phyloP scores from a whole-genome alignment of 352 stramenopile genomes.

The Phytopythium sindhum region DNA sequence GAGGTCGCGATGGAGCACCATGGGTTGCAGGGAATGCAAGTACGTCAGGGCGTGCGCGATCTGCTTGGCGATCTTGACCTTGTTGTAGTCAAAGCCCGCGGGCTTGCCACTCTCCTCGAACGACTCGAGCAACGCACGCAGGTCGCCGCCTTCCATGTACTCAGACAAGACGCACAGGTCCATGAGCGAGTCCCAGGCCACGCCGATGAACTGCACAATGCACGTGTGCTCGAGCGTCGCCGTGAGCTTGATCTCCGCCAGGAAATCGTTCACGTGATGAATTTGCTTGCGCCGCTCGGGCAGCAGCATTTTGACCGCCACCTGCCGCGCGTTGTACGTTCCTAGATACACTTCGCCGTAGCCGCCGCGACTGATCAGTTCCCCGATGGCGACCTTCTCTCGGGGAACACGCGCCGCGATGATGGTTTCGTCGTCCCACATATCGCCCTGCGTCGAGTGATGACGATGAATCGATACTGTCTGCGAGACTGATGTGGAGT shows the following conservation, averaged over 20 bases:
- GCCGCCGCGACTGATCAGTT: constrained; percentile 41
- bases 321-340: constrained; percentile 21
- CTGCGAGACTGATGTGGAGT: constrained; percentile 17
- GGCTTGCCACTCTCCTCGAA: constrained; percentile 19
- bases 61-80: constrained; percentile 35
- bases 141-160: constrained; percentile 58
- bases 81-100: constrained; percentile 34
- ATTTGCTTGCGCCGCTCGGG: constrained; percentile 36
- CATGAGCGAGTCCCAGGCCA: constrained; percentile 50
- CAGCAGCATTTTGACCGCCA: constrained; percentile 55
- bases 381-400: constrained; percentile 29
- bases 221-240: constrained; percentile 34
- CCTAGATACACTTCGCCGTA: constrained; percentile 61
- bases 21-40: constrained; percentile 37
- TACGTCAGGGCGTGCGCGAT: constrained; percentile 39
- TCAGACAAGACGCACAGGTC: constrained; percentile 61
- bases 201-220: constrained; percentile 53
- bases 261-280: constrained; percentile 37
- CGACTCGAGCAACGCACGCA: constrained; percentile 36
- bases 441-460: constrained; percentile 24
- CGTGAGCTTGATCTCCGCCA: constrained; percentile 54
- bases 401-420: constrained; percentile 39
- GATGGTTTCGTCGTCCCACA: constrained; percentile 44
- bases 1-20: too few species aligned
- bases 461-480: constrained; percentile 14